phyloP scores from a whole-genome alignment of 371 early-diverging fungal species.

The Batkoa obscura region DNA sequence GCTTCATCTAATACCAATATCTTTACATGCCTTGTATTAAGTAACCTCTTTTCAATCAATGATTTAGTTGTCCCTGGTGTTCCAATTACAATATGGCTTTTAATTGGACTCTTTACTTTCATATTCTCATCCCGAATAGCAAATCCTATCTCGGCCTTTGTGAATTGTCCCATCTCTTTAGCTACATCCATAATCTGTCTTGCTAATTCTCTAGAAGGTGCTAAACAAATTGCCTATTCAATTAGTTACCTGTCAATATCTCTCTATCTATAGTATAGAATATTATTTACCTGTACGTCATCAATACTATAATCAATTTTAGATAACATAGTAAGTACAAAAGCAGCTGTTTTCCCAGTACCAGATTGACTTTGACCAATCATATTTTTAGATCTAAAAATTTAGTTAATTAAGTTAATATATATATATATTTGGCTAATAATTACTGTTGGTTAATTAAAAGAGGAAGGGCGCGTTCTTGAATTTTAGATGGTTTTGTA shows the following conservation, averaged over 20 bases:
- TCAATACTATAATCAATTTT: conserved; percentile 32
- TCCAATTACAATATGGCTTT: conserved; percentile 77
- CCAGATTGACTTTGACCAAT: conserved; percentile 76
- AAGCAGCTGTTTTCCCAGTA: conserved; percentile 97
- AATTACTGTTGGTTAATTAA: conserved; percentile 51
- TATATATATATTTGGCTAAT: background rate
- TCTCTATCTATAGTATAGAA: too few species aligned
- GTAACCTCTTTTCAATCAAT: conserved; percentile 31
- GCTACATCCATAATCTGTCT: conserved; percentile 89
- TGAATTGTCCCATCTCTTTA: conserved; percentile 69
- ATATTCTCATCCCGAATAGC: conserved; percentile 6
- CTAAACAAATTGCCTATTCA: conserved; percentile 78
- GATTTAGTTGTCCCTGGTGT: conserved; percentile 88
- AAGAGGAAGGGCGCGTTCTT: conserved; percentile 85
- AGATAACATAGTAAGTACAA: conserved; percentile 73
- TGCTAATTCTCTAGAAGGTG: conserved; percentile 94
- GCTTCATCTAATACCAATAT: conserved; percentile 88
- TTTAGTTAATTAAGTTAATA: background rate
- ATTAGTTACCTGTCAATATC: background rate
- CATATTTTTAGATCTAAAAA: conserved; percentile 38
- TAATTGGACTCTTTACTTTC: conserved; percentile 10
- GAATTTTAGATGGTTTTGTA: conserved; percentile 85
- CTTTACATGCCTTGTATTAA: conserved; percentile 33
- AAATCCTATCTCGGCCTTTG: conserved; percentile 21
- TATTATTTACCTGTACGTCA: conserved; percentile 22